These are phyloP conservation scores for Fremontodendron californicum DNA, from an alignment of 345 rosid genomes.

Conservation along the genomic window DNA sequence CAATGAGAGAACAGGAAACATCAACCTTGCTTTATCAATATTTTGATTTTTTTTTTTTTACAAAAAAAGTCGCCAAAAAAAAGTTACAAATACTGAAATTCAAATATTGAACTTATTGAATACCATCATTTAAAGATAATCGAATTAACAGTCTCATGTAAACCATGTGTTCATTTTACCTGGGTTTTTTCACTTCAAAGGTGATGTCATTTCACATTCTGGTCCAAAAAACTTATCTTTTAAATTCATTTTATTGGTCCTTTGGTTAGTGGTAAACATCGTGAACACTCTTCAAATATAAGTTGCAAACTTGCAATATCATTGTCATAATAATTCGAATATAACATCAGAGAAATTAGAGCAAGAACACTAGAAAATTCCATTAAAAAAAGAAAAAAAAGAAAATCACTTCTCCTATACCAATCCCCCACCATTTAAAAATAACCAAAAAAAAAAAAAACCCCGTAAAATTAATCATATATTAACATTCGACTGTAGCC, in stretches of 20 bases:
- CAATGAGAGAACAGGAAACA: too few species aligned
- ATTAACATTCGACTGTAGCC: constrained; percentile 49
- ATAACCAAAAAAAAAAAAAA: constrained; percentile 6
- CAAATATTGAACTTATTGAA: too few species aligned
- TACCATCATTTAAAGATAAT: too few species aligned
- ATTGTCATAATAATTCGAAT: constrained; percentile 5
- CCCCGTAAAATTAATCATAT: constrained; percentile 27
- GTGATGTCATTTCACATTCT: too few species aligned
- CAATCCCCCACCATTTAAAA: constrained; percentile 44
- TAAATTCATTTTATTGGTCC: background rate
- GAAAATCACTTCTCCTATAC: constrained; percentile 43
- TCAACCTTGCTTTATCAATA: too few species aligned
- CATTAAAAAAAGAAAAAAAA: constrained; percentile 17
- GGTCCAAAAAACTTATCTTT: too few species aligned
- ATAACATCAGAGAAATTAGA: constrained; percentile 12
- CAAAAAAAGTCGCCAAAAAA: too few species aligned
- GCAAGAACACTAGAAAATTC: constrained; percentile 30
- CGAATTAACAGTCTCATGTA: too few species aligned
- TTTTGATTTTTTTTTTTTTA: too few species aligned
- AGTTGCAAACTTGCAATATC: constrained; percentile 8
- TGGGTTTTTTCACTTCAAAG: too few species aligned
- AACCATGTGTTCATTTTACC: too few species aligned
- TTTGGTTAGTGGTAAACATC: background rate
- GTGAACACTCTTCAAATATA: background rate
- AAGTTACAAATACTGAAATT: too few species aligned